Conservation (phyloP, 192 early-diverging fungal species). For the Backusella psychrophila region DNA sequence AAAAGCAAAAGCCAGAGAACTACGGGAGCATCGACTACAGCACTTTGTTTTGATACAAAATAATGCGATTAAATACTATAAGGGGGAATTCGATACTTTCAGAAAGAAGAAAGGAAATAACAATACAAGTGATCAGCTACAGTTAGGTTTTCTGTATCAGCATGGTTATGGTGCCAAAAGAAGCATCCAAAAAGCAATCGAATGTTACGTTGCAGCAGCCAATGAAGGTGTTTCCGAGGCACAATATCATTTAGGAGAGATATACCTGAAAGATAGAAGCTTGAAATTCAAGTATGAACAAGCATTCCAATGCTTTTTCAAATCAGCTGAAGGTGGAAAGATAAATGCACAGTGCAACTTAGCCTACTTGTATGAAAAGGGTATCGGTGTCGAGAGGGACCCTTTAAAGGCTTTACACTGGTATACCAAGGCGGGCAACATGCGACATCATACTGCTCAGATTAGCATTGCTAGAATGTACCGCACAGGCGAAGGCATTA, state of each 20-base stretch:
- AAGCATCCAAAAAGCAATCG: neutral
- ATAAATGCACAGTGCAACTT: neutral
- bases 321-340: neutral
- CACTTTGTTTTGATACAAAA: neutral
- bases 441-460: no score
- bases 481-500: no score
- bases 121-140: neutral
- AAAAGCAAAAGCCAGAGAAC: neutral
- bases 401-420: no score
- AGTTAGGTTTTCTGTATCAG: neutral
- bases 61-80: neutral
- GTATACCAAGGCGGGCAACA: no score
- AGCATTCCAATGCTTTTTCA: neutral
- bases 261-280: neutral
- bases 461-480: no score
- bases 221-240: neutral
- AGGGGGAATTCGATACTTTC: neutral
- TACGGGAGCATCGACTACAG: neutral
- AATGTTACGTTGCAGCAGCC: no score
- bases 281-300: neutral
- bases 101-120: neutral
- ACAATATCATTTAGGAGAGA: neutral
- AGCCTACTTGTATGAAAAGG: no score
- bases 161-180: neutral
- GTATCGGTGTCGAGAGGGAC: no score